These are phyloP conservation scores for Paraurostyla sp. DNA, from an alignment of 73 alveolate genomes.

Conservation along the genomic window DNA sequence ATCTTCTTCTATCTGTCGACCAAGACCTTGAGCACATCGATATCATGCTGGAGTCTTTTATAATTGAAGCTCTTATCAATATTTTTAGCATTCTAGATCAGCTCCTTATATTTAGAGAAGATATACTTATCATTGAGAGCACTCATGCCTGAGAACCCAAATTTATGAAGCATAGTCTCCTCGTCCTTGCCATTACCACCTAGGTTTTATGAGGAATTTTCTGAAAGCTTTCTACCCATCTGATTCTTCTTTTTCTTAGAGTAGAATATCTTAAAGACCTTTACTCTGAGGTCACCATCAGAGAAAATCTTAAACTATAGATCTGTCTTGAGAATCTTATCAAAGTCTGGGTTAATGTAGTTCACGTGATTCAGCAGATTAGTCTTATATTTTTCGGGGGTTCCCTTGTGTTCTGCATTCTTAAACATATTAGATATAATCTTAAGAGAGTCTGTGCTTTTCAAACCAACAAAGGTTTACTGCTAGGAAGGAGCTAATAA, in stretches of 20 bases:
- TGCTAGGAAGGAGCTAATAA: not conserved
- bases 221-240: slow-evolving; percentile 21
- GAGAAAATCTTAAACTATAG: not conserved
- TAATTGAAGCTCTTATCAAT: not conserved
- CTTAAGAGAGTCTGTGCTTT: slow-evolving; percentile 31
- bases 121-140: slow-evolving; percentile 53
- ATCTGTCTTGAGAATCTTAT: slow-evolving; percentile 31
- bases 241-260: slow-evolving; percentile 52
- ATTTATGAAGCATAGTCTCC: slow-evolving; percentile 57
- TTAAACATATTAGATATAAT: slow-evolving; percentile 44
- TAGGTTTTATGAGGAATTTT: slow-evolving; percentile 15
- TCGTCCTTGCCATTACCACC: slow-evolving; percentile 50
- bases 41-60: slow-evolving; percentile 29
- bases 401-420: slow-evolving; percentile 51
- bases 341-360: slow-evolving; percentile 46
- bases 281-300: slow-evolving; percentile 52
- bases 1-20: slow-evolving; percentile 48
- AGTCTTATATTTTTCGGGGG: slow-evolving; percentile 33
- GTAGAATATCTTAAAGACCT: slow-evolving; percentile 39
- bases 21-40: slow-evolving; percentile 29
- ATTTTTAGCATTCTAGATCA: not conserved
- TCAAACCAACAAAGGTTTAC: slow-evolving; percentile 26
- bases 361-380: slow-evolving; percentile 48
- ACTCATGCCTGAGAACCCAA: slow-evolving; percentile 42
- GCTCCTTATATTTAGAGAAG: slow-evolving; percentile 28